These are phyloP conservation scores for Yamadazyma nakazawae DNA, from an alignment of 805 yeast species.

Conservation along the genomic window DNA sequence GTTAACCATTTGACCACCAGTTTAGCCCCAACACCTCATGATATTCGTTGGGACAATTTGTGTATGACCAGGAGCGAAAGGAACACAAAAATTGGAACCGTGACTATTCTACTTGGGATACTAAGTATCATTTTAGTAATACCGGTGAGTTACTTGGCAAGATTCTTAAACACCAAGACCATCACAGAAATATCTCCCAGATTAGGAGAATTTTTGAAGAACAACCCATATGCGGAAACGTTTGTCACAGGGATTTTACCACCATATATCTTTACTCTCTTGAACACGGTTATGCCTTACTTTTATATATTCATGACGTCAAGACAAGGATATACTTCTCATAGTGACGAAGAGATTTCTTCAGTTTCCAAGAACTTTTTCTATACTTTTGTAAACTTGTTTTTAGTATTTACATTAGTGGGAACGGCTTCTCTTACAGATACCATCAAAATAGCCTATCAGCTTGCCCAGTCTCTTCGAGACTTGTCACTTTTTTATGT, in stretches of 20 bases:
- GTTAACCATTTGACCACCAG: conserved; percentile 78
- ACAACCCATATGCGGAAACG: conserved; percentile 68
- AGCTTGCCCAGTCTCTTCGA: conserved; percentile 76
- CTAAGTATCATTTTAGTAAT: conserved; percentile 69
- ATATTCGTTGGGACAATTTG: conserved; percentile 87
- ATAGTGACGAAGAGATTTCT: conserved; percentile 89
- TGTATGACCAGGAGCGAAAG: conserved; percentile 77
- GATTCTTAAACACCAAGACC: conserved; percentile 73
- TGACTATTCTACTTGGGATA: conserved; percentile 64
- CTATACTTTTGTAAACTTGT: conserved; percentile 89
- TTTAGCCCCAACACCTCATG: conserved; percentile 95
- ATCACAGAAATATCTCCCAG: conserved; percentile 80
- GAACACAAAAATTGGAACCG: conserved; percentile 56
- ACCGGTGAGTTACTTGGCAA: conserved; percentile 84
- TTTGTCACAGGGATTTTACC: conserved; percentile 88
- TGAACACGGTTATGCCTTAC: conserved; percentile 82
- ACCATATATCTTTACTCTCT: conserved; percentile 81
- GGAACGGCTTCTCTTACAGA: conserved; percentile 90
- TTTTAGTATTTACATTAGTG: conserved; percentile 88
- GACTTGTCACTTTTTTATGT: conserved; percentile 85
- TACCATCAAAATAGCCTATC: conserved; percentile 83
- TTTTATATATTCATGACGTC: conserved; percentile 79
- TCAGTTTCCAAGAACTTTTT: conserved; percentile 91
- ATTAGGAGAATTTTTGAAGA: conserved; percentile 63
- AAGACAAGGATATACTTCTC: conserved; percentile 84